Evolutionary conservation across 192 early-diverging fungal species (phyloP).

Genomic region (Paraglomus occultum): DNA sequence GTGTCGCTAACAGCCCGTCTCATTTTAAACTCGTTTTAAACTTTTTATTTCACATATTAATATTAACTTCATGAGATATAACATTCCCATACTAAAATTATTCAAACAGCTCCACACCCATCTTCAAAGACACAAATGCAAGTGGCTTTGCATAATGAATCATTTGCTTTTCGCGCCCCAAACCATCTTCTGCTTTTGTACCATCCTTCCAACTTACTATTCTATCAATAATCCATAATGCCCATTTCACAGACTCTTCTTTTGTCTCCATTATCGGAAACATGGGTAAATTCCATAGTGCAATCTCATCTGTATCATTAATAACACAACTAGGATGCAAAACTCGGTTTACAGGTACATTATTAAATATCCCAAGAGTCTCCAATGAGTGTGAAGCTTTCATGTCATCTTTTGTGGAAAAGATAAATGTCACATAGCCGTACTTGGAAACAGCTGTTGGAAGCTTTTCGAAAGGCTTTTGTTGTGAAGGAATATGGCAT

Average conservation of each 20-base stretch:
- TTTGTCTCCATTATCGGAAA: slow-evolving; percentile 6
- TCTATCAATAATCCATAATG: not conserved
- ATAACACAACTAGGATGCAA: not conserved
- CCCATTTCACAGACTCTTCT: slow-evolving; percentile 3
- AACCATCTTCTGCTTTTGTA: not conserved
- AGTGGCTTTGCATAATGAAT: not conserved
- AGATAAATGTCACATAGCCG: slow-evolving; percentile 41
- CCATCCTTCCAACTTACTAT: not conserved
- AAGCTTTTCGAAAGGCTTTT: not conserved
- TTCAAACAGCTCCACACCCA: slow-evolving; percentile 2
- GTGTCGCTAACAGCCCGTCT: no score
- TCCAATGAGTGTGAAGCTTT: slow-evolving; percentile 22
- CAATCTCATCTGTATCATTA: not conserved
- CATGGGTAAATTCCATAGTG: slow-evolving; percentile 6
- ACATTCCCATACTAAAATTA: no score
- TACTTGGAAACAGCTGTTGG: slow-evolving; percentile 2
- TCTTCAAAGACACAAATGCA: slow-evolving; percentile 5
- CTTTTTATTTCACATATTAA: no score
- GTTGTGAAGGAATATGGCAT: not conserved
- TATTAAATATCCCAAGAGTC: not conserved
- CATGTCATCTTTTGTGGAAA: slow-evolving; percentile 42
- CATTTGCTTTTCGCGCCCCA: not conserved
- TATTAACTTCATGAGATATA: no score
- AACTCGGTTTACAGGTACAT: slow-evolving; percentile 4
- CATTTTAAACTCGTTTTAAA: no score